Percentiles rank a stretch among this genome's conserved stretches.
phyloP scores from a whole-genome alignment of 306 rosid genomes.

The Quercus agrifolia region DNA sequence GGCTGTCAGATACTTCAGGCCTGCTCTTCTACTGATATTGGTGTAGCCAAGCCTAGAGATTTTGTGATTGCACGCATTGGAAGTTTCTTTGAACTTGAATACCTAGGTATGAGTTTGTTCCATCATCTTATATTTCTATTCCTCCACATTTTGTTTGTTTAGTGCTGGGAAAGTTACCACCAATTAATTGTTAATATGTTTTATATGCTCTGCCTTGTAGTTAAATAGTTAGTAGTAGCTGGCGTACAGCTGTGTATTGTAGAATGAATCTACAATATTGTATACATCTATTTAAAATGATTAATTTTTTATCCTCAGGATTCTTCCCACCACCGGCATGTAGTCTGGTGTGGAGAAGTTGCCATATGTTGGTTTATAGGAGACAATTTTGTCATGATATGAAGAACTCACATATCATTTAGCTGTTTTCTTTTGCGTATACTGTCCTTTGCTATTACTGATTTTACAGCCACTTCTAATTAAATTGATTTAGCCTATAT shows the following conservation, averaged over 20 bases:
- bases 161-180: background rate
- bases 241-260: background rate
- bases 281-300: background rate
- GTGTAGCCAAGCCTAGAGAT: conserved; percentile 83
- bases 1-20: conserved; percentile 93
- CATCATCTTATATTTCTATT: background rate
- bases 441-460: background rate
- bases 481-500: background rate
- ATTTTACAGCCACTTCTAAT: background rate
- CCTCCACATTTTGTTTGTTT: background rate
- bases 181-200: background rate
- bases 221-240: background rate
- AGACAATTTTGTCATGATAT: background rate
- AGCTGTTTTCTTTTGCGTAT: background rate
- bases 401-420: background rate
- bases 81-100: conserved; percentile 92
- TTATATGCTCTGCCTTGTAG: background rate
- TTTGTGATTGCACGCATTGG: conserved; percentile 96
- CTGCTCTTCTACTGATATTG: conserved; percentile 59
- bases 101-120: conserved; percentile 57
- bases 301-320: background rate
- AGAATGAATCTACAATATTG: background rate
- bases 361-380: background rate
- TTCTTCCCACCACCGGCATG: background rate
- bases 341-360: background rate